Conservation (phyloP, 2,329 filamentous ascomycete genomes). For the Tolypocladium pustulatum region DNA sequence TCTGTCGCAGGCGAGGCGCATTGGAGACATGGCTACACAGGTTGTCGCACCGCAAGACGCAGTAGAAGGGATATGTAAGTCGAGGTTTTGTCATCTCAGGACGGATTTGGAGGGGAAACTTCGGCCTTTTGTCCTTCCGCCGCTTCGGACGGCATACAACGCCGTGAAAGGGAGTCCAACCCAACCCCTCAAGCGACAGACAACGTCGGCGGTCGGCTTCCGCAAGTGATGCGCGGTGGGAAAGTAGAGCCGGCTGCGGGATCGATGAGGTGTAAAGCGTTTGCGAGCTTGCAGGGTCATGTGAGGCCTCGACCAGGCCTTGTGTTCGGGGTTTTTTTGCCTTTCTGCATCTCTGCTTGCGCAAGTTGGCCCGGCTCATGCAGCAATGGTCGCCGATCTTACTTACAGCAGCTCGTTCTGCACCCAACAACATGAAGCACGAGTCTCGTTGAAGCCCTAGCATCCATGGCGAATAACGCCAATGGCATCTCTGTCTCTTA, state of each 20-base stretch:
- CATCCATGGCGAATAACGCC: not conserved
- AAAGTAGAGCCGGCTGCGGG: not conserved
- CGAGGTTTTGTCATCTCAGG: not conserved
- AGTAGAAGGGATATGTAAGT: not conserved
- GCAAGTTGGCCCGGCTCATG: not conserved
- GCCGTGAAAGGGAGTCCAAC: not conserved
- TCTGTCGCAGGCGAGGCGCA: not conserved
- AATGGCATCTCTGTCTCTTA: not conserved
- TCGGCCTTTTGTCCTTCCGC: not conserved
- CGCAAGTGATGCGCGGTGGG: not conserved
- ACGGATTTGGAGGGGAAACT: not conserved
- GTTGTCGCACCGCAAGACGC: not conserved
- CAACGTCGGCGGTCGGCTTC: not conserved
- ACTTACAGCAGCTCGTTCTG: not conserved
- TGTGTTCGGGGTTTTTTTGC: not conserved
- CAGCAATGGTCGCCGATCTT: not conserved
- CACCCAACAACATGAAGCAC: not conserved
- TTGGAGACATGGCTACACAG: not conserved
- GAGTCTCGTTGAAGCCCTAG: not conserved
- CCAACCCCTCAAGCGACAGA: not conserved
- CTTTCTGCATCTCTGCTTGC: not conserved
- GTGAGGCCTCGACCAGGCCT: not conserved
- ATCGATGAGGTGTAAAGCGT: not conserved
- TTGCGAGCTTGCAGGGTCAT: not conserved
- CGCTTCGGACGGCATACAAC: not conserved